Conservation (phyloP, 2,329 filamentous ascomycete genomes). For the Drechslera avenae region DNA sequence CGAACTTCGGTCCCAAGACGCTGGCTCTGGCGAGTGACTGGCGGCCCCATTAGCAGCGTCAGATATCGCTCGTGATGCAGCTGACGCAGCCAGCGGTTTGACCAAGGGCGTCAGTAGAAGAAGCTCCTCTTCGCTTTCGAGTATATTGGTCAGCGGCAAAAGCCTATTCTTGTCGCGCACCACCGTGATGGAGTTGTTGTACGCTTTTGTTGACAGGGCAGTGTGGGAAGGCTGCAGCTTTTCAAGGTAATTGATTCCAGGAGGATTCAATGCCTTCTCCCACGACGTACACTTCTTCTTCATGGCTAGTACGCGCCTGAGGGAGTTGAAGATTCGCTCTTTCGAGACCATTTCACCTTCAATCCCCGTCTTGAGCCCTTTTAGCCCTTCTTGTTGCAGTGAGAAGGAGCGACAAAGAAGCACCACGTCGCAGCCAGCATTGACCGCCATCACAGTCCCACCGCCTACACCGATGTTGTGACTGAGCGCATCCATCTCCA, state of each 20-base stretch:
- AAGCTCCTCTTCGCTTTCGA: conserved; percentile 87
- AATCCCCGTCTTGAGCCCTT: conserved; percentile 83
- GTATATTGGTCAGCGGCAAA: conserved; percentile 78
- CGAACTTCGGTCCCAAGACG: conserved; percentile 61
- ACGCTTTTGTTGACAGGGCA: conserved; percentile 79
- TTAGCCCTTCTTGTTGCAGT: conserved; percentile 89
- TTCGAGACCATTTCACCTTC: conserved; percentile 89
- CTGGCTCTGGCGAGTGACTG: conserved; percentile 61
- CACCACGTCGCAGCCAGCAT: conserved; percentile 91
- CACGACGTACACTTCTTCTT: conserved; percentile 88
- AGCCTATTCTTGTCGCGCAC: conserved; percentile 87
- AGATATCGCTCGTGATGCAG: conserved; percentile 73
- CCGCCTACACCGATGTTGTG: conserved; percentile 97
- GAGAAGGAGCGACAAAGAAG: conserved; percentile 86
- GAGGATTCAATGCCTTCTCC: conserved; percentile 87
- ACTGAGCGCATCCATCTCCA: conserved; percentile 95
- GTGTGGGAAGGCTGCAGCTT: conserved; percentile 83
- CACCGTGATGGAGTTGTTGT: conserved; percentile 90
- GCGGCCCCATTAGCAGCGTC: conserved; percentile 60
- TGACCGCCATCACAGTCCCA: conserved; percentile 95
- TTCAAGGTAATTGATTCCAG: conserved; percentile 75
- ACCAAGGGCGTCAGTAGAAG: conserved; percentile 86
- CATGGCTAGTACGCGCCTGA: conserved; percentile 76
- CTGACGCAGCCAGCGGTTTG: conserved; percentile 89
- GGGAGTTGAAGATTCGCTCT: conserved; percentile 77